Base-by-base conservation (phyloP, 2,329 filamentous ascomycete species). In the Arthrobotrys entomopaga region DNA sequence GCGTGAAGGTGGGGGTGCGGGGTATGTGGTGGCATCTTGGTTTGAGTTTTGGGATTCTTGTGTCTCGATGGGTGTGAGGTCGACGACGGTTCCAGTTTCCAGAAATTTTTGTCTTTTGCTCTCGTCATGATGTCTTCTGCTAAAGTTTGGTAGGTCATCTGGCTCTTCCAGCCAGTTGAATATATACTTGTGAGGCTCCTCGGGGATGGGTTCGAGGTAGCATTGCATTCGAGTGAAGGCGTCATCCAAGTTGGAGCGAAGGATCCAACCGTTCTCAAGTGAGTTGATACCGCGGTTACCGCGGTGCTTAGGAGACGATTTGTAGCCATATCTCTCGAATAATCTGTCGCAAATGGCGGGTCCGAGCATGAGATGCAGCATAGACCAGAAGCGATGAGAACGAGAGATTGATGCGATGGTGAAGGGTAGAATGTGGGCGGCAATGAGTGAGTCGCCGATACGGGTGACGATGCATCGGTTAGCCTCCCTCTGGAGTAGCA, bases 201-300 rank as follows among this genome's bases (percentile, higher is more conserved):
- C 56, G 15, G 69, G 61, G 3, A 73, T 58, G 5, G 69, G 69
- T 26, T 73, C 69, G 26, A 73, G 69, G 20, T 73, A 73, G 42
- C 69, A 73, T 38, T 66, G 48, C 69, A 73, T 73, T 13, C 61
- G 54, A 19, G 59, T 46, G 49, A 73, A 73, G 10, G 56, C 61
- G 11, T 65, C 69, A 43, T 73, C 69, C 40, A 73, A 42, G 50
- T 66, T 50, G n/a, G 49, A 61, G 19, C 69, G 56, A 42, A 73
- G 57, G 10, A 73, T 73, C 69, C 69, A 73, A 29, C 69, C 69
- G 29, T 73, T 73, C 16, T 73, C 61, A 7, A 63, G 61, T 3
- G 69, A 60, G n/a, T 73, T 73, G 43, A 73, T 73, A 24, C 69
- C 69, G 3, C 48, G 65, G 57, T 73, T 73, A 40, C 69, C 69